These are phyloP conservation scores for Truncatella angustata DNA, from an alignment of 2,329 filamentous ascomycete species.

Conservation along the genomic window DNA sequence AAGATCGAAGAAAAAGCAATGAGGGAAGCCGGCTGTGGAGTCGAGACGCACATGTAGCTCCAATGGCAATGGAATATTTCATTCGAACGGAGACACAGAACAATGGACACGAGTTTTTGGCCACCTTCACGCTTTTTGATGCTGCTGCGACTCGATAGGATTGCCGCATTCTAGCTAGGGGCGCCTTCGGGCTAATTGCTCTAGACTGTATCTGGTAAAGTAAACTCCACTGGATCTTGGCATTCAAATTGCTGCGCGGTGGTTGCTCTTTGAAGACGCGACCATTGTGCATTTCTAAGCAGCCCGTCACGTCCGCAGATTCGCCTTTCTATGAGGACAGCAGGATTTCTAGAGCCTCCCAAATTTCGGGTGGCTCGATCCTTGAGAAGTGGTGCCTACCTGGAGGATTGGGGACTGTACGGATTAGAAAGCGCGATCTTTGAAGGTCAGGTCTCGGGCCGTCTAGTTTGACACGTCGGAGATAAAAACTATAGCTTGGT, in stretches of 20 bases:
- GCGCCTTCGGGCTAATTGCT: background rate
- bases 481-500: background rate
- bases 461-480: background rate
- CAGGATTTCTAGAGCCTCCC: too few species aligned
- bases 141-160: background rate
- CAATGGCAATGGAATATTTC: too few species aligned
- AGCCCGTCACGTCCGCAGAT: background rate
- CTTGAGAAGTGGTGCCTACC: too few species aligned
- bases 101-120: background rate
- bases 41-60: too few species aligned
- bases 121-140: background rate
- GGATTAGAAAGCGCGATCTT: too few species aligned
- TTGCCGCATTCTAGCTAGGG: background rate
- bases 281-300: constrained; percentile 4
- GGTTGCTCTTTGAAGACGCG: too few species aligned
- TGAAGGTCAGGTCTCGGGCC: constrained; percentile 1
- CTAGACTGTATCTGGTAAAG: background rate
- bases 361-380: too few species aligned
- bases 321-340: background rate
- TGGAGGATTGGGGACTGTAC: too few species aligned
- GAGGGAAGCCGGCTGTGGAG: too few species aligned
- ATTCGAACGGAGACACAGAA: too few species aligned
- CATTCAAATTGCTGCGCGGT: too few species aligned
- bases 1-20: too few species aligned
- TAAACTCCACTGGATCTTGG: background rate